These are phyloP conservation scores for Tetrahymena thermophila DNA, from an alignment of 73 alveolate species.

Conservation along the genomic window DNA sequence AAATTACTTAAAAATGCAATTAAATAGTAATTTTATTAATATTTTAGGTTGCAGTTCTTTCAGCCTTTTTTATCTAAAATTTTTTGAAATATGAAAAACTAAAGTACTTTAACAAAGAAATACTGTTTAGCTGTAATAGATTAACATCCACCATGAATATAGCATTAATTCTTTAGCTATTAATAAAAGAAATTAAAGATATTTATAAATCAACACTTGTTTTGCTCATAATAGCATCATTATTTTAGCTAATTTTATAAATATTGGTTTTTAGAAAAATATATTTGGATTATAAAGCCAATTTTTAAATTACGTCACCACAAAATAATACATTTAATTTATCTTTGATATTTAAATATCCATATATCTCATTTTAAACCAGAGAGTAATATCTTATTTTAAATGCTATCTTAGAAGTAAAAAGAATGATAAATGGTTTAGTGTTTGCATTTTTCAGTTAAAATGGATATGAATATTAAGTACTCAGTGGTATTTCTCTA, in stretches of 20 bases:
- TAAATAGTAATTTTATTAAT: neutral
- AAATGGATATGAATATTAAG: neutral
- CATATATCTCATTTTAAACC: neutral
- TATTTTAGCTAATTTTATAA: too few relatives aligned
- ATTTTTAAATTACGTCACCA: too few relatives aligned
- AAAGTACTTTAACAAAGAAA: neutral
- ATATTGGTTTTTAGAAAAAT: too few relatives aligned
- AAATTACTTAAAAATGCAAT: neutral
- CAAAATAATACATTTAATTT: neutral
- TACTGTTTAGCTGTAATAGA: neutral
- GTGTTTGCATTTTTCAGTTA: neutral
- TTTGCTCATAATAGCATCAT: neutral
- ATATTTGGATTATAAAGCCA: neutral
- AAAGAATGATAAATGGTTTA: neutral
- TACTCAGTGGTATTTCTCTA: neutral
- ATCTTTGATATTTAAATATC: neutral
- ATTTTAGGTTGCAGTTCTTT: neutral
- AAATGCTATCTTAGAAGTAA: neutral
- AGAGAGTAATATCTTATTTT: neutral
- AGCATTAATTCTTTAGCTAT: neutral
- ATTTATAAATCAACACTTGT: neutral
- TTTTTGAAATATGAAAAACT: neutral
- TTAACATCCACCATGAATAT: neutral
- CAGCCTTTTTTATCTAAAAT: neutral
- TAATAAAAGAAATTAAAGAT: too few relatives aligned